Evolutionary conservation across 1,139 yeast genomes (phyloP).

Genomic region (Chernovozyma sophiae-reginae): DNA sequence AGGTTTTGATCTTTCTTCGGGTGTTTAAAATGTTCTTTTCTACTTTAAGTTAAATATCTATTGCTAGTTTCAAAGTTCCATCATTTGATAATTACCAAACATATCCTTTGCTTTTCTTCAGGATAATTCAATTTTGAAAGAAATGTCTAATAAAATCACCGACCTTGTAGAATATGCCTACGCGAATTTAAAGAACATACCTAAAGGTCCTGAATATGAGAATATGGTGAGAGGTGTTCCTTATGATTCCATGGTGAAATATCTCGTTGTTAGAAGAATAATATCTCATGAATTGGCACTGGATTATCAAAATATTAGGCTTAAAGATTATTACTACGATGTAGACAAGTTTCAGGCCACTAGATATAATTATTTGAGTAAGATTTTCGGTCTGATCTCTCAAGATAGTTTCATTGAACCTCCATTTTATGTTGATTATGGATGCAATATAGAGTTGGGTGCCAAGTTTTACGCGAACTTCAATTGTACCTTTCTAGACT

Average conservation of each 20-base stretch:
- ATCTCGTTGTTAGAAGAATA: conserved; percentile 5
- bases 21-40: too few relatives aligned
- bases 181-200: conserved; percentile 37
- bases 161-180: conserved; percentile 41
- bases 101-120: too few relatives aligned
- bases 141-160: neutral
- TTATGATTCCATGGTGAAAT: conserved; percentile 6
- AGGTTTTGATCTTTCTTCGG: too few relatives aligned
- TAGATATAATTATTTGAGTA: conserved; percentile 29
- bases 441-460: conserved; percentile 50
- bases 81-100: too few relatives aligned
- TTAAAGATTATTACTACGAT: conserved; percentile 31
- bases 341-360: conserved; percentile 28
- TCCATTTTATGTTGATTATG: conserved; percentile 57
- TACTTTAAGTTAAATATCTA: too few relatives aligned
- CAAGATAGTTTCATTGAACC: conserved; percentile 42
- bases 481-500: conserved; percentile 56
- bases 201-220: conserved; percentile 41
- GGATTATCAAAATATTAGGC: conserved; percentile 37
- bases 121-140: too few relatives aligned
- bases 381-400: conserved; percentile 44
- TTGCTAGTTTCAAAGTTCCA: too few relatives aligned
- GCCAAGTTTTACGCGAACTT: conserved; percentile 51
- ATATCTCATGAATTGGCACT: conserved; percentile 7
- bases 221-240: conserved; percentile 28